phyloP scores from a whole-genome alignment of 2,329 filamentous ascomycete genomes.

The Trichoderma endophyticum region DNA sequence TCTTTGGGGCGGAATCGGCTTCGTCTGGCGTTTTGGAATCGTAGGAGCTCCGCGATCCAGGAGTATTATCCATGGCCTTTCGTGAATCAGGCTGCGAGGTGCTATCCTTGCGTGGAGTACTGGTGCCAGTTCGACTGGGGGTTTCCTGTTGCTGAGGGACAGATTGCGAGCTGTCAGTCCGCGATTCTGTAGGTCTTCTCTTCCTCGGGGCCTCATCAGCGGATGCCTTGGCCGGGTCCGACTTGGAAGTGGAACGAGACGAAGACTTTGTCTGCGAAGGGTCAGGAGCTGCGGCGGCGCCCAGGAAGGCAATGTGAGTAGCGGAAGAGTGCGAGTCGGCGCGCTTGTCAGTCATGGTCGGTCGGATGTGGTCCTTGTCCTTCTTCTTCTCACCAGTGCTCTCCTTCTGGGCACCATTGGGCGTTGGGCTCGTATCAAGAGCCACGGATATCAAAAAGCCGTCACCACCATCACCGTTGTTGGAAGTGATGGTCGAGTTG shows the following conservation, averaged over 20 bases:
- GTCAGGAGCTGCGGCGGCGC: constrained; percentile 56
- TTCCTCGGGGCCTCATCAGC: constrained; percentile 70
- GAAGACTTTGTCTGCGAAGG: constrained; percentile 51
- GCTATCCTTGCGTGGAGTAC: constrained; percentile 27
- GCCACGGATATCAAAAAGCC: constrained; percentile 76
- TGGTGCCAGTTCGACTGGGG: constrained; percentile 37
- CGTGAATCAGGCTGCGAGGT: constrained; percentile 28
- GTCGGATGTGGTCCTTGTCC: constrained; percentile 60
- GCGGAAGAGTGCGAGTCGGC: constrained; percentile 56
- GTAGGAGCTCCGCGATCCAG: constrained; percentile 52
- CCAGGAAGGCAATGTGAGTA: constrained; percentile 90
- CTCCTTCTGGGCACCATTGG: constrained; percentile 54
- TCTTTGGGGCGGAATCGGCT: constrained; percentile 37
- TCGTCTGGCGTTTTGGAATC: constrained; percentile 58
- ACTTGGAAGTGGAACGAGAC: constrained; percentile 48
- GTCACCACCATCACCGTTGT: constrained; percentile 53
- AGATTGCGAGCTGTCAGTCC: constrained; percentile 43
- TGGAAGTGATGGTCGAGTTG: constrained; percentile 63
- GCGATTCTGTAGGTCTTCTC: constrained; percentile 45
- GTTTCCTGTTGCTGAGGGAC: constrained; percentile 38
- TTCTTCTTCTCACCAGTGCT: constrained; percentile 42
- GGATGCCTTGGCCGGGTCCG: constrained; percentile 25
- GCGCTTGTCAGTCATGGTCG: constrained; percentile 43
- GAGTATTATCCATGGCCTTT: constrained; percentile 36
- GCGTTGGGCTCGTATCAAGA: constrained; percentile 64